Percentiles rank a stretch among this genome's conserved stretches.
Conservation (phyloP, 2,329 filamentous ascomycete genomes). For the Aspergillus brasiliensis region DNA sequence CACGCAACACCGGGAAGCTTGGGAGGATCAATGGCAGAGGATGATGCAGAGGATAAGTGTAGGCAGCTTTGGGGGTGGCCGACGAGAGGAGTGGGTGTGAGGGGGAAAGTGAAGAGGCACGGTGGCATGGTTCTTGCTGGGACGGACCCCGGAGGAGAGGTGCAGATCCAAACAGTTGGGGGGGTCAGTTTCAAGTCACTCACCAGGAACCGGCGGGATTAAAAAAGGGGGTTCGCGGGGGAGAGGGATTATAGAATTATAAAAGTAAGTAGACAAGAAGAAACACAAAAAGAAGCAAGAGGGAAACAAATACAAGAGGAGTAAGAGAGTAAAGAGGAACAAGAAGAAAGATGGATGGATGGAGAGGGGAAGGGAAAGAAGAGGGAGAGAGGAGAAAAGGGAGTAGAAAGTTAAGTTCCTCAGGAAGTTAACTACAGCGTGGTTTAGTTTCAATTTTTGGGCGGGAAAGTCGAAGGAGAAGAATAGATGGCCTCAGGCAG, state of each 20-base stretch:
- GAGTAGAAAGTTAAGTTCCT: not conserved
- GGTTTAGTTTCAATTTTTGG: no score
- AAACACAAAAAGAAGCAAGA: conserved; percentile 8
- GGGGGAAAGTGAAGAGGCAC: not conserved
- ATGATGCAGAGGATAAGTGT: not conserved
- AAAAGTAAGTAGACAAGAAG: conserved; percentile 20
- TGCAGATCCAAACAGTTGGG: conserved; percentile 7
- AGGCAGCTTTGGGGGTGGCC: not conserved
- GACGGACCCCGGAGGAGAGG: not conserved
- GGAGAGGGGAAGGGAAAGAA: conserved; percentile 22
- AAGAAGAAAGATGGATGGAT: conserved; percentile 22
- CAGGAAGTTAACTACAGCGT: no score
- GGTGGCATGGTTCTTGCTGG: conserved; percentile 1
- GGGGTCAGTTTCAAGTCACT: not conserved
- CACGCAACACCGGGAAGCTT: not conserved
- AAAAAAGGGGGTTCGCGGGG: conserved; percentile 7
- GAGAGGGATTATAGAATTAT: conserved; percentile 14
- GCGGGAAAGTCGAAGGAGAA: no score
- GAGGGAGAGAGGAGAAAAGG: not conserved
- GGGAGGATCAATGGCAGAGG: not conserved
- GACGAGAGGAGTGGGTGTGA: not conserved
- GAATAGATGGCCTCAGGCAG: not conserved
- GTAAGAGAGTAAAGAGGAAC: conserved; percentile 15
- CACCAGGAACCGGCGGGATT: not conserved
- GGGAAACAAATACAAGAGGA: conserved; percentile 8